Base-by-base conservation (phyloP, 1,284 basidiomycete species). In the Gymnopus androsaceus region DNA sequence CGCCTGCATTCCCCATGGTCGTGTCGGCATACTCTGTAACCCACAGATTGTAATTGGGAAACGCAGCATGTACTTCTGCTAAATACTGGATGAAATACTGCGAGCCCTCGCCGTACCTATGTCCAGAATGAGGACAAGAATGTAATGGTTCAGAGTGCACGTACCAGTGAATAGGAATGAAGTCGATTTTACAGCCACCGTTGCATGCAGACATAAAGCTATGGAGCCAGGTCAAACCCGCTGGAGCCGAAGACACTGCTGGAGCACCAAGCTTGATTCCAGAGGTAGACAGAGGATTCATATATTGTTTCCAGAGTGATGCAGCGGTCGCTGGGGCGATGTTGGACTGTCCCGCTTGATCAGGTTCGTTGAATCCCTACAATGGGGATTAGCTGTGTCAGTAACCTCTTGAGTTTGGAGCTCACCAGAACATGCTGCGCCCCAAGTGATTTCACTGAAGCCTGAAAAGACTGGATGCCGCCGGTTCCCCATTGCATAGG, bases 351-450 rank as follows among this genome's bases (percentile, higher is more conserved):
- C 38, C 51, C n/a, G 37, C 4, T 4, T 33, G 30, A 15, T 59
- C 51, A 23, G 58, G 58, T 33, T 59, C 54, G 33, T 59, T 59
- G 27, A 59, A 59, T 17, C 54, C 50, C 58, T 49, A 41, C 8
- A 17, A 17, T 28, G 23, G 25, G 17, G 12, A 17, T 45, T 36
- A 15, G 25, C 31, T 34, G 2, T n/a, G 7, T n/a, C n/a, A 30
- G 47, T 3, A 33, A n/a, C 12, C 14, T 23, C n/a, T n/a, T n/a
- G n/a, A n/a, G n/a, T n/a, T n/a, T n/a, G 28, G 7, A 33, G 47
- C 54, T 48, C 17, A 55, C 57, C 17, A 58, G 36, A 38, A 55
- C 40, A 31, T 55, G 19, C 34, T 51, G 46, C 3, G 54, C 53
- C 15, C 49, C 42, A 23, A 36, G n/a, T 7, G 28, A 34, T 37